Evolutionary conservation across 2,329 filamentous ascomycete genomes (phyloP), one percentile per base, ranked within the genome.

Genomic region (Aspergillus persii): DNA sequence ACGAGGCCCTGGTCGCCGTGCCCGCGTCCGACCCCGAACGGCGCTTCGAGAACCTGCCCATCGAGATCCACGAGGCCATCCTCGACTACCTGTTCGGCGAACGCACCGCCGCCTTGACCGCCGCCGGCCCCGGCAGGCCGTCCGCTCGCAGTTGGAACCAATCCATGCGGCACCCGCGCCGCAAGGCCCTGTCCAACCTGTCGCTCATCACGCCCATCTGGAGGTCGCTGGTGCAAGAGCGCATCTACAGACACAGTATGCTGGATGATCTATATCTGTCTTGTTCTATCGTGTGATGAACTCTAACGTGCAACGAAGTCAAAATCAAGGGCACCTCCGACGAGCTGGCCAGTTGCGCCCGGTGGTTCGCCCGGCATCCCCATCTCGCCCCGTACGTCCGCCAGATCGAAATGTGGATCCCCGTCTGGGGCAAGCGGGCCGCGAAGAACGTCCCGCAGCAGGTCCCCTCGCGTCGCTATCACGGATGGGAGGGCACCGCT

Each of bases 331-430:
- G 87, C 0, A 90, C 88, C 0, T 77, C 84, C 41, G 80, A 84
- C n/a, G 87, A 83, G 15, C 76, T 90, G 46, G 76, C 83, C 47
- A 80, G 86, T 51, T 84, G 88, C 6, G 79, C 83, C 62, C 63
- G 76, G 36, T 91, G 88, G 79, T 89, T 92, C 64, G 72, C 76
- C 15, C 64, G 74, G 8, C 81, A 86, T 60, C 77, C 81, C 30
- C 84, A 89, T 67, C 81, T 92, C 5, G 81, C 84, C 23, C 66
- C 75, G 8, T 86, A 90, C 65, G 85, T 92, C 60, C 87, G 86
- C 64, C 89, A 92, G 68, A 83, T 91, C 60, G 89, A 92, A 74
- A 81, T 91, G 47, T 92, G 89, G 88, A 89, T 92, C 62, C 89
- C 89, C 3, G 88, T 91, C 46, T 92, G 81, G 76, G 80, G 81